Evolutionary conservation across 1,284 basidiomycete species (phyloP).

Genomic region (Irpex rosettiformis): DNA sequence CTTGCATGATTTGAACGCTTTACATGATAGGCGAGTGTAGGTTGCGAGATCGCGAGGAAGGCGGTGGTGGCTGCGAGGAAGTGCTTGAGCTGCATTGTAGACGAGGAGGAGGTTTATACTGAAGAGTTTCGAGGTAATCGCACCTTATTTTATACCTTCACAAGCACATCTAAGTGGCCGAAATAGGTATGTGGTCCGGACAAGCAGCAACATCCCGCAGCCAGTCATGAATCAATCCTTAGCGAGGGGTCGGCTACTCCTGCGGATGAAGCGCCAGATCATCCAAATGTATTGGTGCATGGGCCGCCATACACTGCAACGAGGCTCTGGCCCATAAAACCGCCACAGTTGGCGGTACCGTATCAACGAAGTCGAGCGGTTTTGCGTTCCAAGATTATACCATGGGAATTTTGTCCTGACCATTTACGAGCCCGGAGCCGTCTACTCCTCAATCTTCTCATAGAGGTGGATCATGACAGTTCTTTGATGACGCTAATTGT

Average conservation of each 20-base stretch:
- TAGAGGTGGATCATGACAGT: background rate
- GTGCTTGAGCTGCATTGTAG: background rate
- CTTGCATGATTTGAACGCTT: background rate
- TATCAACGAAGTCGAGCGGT: background rate
- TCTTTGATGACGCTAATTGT: background rate
- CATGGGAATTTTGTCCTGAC: background rate
- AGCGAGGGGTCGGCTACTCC: background rate
- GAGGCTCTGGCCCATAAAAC: background rate
- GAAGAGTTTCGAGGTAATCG: background rate
- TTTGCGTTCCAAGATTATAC: background rate
- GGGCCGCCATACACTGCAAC: background rate
- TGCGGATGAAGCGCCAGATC: background rate
- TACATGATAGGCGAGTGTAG: background rate
- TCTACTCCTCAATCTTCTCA: background rate
- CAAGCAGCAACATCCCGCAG: background rate
- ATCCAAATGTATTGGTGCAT: background rate
- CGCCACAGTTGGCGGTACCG: background rate
- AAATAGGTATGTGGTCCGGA: background rate
- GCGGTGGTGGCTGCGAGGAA: background rate
- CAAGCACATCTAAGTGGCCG: background rate
- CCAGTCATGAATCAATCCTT: background rate
- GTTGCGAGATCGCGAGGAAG: background rate
- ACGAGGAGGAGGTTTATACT: background rate
- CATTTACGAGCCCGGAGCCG: background rate
- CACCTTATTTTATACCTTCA: background rate